Percentiles rank a stretch among this genome's conserved stretches.
Conservation (phyloP, 2,329 filamentous ascomycete species). For the Xylaria multiplex region DNA sequence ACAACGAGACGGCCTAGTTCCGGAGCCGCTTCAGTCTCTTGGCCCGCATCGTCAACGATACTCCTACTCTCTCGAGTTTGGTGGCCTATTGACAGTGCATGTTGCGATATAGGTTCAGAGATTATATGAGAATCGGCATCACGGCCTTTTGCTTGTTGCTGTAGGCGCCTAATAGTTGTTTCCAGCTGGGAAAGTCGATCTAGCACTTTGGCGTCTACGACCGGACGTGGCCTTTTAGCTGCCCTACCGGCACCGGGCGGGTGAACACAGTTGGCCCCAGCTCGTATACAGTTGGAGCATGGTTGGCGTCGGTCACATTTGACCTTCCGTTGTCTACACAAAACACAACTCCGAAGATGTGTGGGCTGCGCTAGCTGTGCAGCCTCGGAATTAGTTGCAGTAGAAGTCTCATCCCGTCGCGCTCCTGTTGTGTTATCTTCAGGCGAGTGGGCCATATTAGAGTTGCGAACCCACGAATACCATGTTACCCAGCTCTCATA, state of each 20-base stretch:
- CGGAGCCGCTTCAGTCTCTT: slow-evolving; percentile 3
- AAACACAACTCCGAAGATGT: slow-evolving; percentile 37
- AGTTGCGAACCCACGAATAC: not conserved
- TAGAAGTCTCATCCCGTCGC: slow-evolving; percentile 4
- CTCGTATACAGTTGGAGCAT: slow-evolving; percentile 37
- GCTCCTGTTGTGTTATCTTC: slow-evolving; percentile 2
- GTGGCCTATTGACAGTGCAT: not conserved
- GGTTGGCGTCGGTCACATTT: slow-evolving; percentile 41
- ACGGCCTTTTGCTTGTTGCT: slow-evolving; percentile 32
- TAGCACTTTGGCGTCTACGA: slow-evolving; percentile 33
- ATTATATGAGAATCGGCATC: slow-evolving; percentile 9
- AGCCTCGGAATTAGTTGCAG: not conserved
- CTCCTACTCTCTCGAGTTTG: not conserved
- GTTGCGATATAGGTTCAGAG: slow-evolving; percentile 1
- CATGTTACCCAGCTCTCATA: not conserved
- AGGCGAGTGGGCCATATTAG: slow-evolving; percentile 22
- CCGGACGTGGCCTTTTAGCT: slow-evolving; percentile 37
- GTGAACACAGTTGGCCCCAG: slow-evolving; percentile 34
- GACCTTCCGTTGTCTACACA: slow-evolving; percentile 41
- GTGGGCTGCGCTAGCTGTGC: slow-evolving; percentile 26
- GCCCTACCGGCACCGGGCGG: slow-evolving; percentile 37
- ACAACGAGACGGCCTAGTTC: slow-evolving; percentile 37
- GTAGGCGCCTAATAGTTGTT: slow-evolving; percentile 35
- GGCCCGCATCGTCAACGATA: slow-evolving; percentile 10
- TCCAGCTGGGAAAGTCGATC: slow-evolving; percentile 39